phyloP scores from a whole-genome alignment of 2,329 filamentous ascomycete species.

The Fusarium multiceps region DNA sequence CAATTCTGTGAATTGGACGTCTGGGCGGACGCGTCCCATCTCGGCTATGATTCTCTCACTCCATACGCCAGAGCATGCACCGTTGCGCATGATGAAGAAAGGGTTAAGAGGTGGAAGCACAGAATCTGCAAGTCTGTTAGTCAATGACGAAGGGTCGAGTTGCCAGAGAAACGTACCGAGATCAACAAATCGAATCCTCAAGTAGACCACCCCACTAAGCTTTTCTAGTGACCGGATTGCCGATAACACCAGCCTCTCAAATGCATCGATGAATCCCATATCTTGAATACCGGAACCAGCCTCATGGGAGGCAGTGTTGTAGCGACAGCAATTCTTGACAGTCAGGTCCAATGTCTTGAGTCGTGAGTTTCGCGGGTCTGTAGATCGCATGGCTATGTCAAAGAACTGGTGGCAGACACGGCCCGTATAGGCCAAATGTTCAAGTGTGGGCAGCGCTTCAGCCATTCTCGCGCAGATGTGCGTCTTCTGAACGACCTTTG shows the following conservation, averaged over 20 bases:
- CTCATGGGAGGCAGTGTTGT: conserved; percentile 66
- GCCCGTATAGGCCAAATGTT: conserved; percentile 78
- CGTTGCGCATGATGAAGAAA: conserved; percentile 73
- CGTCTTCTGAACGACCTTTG: conserved; percentile 67
- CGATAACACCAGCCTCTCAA: conserved; percentile 74
- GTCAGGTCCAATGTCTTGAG: conserved; percentile 77
- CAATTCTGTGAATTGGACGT: conserved; percentile 69
- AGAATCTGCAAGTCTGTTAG: conserved; percentile 64
- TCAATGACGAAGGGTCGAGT: neutral
- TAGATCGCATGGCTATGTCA: conserved; percentile 63
- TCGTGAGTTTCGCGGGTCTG: conserved; percentile 60
- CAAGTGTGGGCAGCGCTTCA: conserved; percentile 68
- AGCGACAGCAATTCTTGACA: conserved; percentile 79
- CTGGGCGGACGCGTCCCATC: conserved; percentile 68
- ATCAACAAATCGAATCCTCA: conserved; percentile 81
- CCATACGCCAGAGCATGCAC: conserved; percentile 76
- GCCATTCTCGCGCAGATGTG: conserved; percentile 76
- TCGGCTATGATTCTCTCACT: conserved; percentile 73
- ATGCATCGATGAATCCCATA: conserved; percentile 76
- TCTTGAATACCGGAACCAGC: conserved; percentile 77
- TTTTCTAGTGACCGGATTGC: conserved; percentile 70
- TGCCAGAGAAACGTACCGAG: conserved; percentile 61
- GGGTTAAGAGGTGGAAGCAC: conserved; percentile 77
- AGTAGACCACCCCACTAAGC: conserved; percentile 68
- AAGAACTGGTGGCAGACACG: conserved; percentile 78